Evolutionary conservation across 169 alveolate genomes (phyloP).

Genomic region (Babesia bigemina): DNA sequence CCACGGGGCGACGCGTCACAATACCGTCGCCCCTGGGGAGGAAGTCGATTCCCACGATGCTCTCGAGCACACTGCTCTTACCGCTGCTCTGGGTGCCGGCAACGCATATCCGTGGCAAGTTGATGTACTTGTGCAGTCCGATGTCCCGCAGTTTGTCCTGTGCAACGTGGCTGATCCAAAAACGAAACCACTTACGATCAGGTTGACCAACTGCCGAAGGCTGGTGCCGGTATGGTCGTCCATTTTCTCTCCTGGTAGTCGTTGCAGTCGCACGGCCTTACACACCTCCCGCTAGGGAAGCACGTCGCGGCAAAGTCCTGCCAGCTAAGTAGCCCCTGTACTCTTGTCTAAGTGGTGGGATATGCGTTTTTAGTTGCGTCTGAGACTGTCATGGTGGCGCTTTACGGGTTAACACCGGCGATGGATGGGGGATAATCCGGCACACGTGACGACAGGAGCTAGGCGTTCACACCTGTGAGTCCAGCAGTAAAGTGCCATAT

Average conservation of each 20-base stretch:
- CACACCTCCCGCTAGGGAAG: constrained; percentile 22
- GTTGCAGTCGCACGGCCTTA: not conserved
- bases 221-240: constrained; percentile 42
- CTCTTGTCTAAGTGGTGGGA: not conserved
- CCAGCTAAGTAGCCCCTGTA: not conserved
- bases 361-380: not conserved
- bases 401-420: not conserved
- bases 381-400: not conserved
- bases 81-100: constrained; percentile 89
- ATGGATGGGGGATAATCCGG: not conserved
- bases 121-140: constrained; percentile 90
- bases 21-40: constrained; percentile 98
- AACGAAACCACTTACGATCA: constrained; percentile 44
- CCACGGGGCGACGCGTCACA: constrained; percentile 98
- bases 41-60: constrained; percentile 96
- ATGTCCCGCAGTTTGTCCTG: constrained; percentile 90
- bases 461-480: too few species aligned
- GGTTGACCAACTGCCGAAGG: constrained; percentile 57
- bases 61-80: constrained; percentile 92
- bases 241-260: constrained; percentile 21
- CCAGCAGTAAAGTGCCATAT: too few species aligned
- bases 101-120: constrained; percentile 86
- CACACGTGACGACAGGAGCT: too few species aligned
- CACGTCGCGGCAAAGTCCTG: not conserved
- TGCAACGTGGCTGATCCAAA: constrained; percentile 1